These are phyloP conservation scores for Botryobasidium botryosum DNA, from an alignment of 768 basidiomycete species.

Conservation along the genomic window DNA sequence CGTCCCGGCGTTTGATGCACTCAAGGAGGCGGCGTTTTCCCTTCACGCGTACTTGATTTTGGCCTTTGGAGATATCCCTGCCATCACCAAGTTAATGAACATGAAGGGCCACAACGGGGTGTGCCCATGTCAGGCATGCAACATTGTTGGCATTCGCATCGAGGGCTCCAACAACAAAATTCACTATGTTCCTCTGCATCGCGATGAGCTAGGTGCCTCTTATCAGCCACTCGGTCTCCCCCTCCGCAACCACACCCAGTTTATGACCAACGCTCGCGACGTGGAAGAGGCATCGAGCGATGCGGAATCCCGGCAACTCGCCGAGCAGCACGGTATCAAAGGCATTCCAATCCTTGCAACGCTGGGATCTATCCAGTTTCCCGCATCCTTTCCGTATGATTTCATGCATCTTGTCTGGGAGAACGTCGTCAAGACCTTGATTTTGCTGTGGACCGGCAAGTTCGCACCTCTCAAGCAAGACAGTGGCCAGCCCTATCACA, in stretches of 20 bases:
- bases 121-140: too few relatives aligned
- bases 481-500: background rate
- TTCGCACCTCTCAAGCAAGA: constrained; percentile 1
- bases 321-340: constrained; percentile 22
- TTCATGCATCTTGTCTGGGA: constrained; percentile 14
- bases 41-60: constrained; percentile 20
- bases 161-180: too few relatives aligned
- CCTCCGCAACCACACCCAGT: too few relatives aligned
- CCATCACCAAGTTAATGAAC: constrained; percentile 19
- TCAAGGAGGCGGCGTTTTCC: constrained; percentile 15
- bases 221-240: too few relatives aligned
- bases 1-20: constrained; percentile 18
- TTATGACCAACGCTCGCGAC: too few relatives aligned
- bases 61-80: constrained; percentile 22
- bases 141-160: too few relatives aligned
- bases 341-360: constrained; percentile 19
- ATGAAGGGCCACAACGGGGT: too few relatives aligned
- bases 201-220: too few relatives aligned
- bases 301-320: constrained; percentile 14
- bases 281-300: constrained; percentile 17
- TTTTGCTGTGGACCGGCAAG: constrained; percentile 7
- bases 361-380: constrained; percentile 23
- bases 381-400: constrained; percentile 23
- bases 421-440: constrained; percentile 4
- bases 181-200: too few relatives aligned